Conservation (phyloP, 2,329 filamentous ascomycete species). For the Tolypocladium amazonense region DNA sequence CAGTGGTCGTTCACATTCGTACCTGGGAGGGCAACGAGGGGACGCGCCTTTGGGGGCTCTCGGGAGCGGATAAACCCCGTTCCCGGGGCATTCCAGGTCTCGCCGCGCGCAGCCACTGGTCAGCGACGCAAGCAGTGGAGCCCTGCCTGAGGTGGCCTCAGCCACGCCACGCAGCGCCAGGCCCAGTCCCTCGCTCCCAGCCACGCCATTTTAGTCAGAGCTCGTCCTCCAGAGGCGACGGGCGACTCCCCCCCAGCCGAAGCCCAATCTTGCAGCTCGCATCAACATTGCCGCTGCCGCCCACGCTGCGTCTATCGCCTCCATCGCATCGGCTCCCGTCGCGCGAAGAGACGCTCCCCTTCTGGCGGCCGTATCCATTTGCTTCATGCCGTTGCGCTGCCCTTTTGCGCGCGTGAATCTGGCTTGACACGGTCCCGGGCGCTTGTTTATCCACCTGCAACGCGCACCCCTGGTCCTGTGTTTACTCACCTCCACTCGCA, state of each 20-base stretch:
- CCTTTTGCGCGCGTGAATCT: conserved; percentile 17
- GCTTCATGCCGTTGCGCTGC: conserved; percentile 18
- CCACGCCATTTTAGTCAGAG: conserved; percentile 25
- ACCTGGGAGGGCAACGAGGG: no score
- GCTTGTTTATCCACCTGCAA: conserved; percentile 20
- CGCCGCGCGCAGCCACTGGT: conserved; percentile 3
- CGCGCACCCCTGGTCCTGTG: conserved; percentile 19
- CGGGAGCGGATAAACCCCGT: background rate
- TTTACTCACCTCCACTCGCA: conserved; percentile 18
- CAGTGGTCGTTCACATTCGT: no score
- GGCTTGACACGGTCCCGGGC: conserved; percentile 14
- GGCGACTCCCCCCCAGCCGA: conserved; percentile 10
- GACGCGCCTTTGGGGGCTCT: background rate
- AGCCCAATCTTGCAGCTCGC: conserved; percentile 6
- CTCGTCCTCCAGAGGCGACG: conserved; percentile 2
- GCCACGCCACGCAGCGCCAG: conserved; percentile 1
- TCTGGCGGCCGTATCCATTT: conserved; percentile 12
- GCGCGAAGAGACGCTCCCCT: conserved; percentile 10
- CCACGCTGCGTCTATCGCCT: conserved; percentile 8
- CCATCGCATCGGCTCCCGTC: conserved; percentile 12
- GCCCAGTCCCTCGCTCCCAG: conserved; percentile 18
- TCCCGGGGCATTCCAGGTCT: background rate
- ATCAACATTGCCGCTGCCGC: conserved; percentile 7
- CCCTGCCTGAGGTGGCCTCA: background rate
- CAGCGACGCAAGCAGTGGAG: conserved; percentile 1